These are phyloP conservation scores for Linum trigynum DNA, from an alignment of 345 rosid genomes.

Conservation along the genomic window DNA sequence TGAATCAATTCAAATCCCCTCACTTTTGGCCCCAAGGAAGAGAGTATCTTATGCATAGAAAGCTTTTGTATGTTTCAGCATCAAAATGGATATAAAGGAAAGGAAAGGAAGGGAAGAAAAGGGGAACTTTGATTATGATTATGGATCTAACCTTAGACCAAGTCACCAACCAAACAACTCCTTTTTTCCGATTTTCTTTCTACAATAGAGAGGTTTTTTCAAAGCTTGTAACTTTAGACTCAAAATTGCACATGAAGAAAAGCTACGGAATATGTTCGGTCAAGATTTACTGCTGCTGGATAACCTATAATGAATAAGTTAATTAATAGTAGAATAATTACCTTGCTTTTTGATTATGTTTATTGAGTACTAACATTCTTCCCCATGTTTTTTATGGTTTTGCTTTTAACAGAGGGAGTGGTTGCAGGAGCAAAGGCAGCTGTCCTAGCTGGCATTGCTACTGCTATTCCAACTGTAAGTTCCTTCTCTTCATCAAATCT, in stretches of 20 bases:
- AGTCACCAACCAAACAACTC: not conserved
- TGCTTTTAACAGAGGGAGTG: constrained; percentile 51
- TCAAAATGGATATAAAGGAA: not conserved
- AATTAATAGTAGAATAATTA: too few species aligned
- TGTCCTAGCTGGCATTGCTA: constrained; percentile 45
- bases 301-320: not conserved
- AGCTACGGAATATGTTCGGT: not conserved
- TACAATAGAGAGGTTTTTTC: not conserved
- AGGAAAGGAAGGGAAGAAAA: not conserved
- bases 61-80: not conserved
- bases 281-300: not conserved
- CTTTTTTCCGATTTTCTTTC: not conserved
- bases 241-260: not conserved
- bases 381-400: constrained; percentile 6
- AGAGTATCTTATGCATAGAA: not conserved
- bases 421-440: constrained; percentile 88
- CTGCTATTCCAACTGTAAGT: constrained; percentile 77
- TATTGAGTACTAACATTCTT: not conserved
- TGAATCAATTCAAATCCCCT: not conserved
- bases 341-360: not conserved
- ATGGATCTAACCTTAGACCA: not conserved
- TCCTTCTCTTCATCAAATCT: not conserved
- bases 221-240: not conserved
- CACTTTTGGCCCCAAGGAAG: not conserved
- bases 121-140: too few species aligned